Evolutionary conservation across 768 basidiomycete genomes (phyloP).

Genomic region (Agaricus blazei): DNA sequence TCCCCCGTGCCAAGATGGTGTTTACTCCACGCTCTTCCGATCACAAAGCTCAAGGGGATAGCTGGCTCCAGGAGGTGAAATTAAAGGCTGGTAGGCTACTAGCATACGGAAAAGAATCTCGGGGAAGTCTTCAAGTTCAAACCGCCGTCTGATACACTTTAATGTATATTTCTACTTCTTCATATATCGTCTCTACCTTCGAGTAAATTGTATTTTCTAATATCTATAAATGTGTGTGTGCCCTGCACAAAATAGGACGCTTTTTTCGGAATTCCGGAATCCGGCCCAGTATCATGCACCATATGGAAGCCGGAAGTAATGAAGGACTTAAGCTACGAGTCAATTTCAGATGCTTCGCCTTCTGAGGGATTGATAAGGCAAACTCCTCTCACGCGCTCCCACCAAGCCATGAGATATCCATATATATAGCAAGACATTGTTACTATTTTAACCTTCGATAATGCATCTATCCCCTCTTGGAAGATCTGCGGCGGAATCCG

Average conservation of each 20-base stretch:
- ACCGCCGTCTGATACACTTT: slow-evolving; percentile 3
- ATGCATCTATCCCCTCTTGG: not conserved
- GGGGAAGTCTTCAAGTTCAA: slow-evolving; percentile 3
- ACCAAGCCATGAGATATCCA: no score
- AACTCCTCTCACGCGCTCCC: no score
- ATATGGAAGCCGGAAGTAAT: no score
- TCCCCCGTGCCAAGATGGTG: slow-evolving; percentile 40
- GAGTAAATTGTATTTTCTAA: no score
- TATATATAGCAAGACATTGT: no score
- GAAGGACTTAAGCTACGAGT: no score
- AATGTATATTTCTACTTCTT: not conserved
- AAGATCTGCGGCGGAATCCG: not conserved
- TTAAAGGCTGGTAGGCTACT: slow-evolving; percentile 17
- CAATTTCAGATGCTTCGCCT: no score
- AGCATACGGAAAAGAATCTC: slow-evolving; percentile 2
- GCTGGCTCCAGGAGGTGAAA: slow-evolving; percentile 19
- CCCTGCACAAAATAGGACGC: no score
- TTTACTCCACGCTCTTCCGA: slow-evolving; percentile 16
- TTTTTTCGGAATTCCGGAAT: no score
- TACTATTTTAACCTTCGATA: not conserved
- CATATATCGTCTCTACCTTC: not conserved
- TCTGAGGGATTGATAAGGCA: no score
- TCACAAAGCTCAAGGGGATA: slow-evolving; percentile 9
- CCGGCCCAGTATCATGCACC: no score
- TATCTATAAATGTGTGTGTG: no score